Evolutionary conservation across 257 asterid species (phyloP).

Genomic region (Scutellaria galericulata): DNA sequence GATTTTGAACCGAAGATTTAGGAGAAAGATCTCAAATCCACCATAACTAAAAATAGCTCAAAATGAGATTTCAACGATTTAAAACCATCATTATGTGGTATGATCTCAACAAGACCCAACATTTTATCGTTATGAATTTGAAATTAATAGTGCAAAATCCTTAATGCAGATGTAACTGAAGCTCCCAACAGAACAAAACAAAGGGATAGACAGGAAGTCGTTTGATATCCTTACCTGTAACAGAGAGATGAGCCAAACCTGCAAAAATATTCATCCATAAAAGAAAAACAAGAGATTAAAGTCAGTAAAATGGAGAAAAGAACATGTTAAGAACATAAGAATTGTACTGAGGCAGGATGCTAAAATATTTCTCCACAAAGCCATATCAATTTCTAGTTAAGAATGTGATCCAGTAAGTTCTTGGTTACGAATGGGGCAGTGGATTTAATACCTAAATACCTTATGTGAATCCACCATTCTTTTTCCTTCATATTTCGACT

Average conservation of each 20-base stretch:
- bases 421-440: background rate
- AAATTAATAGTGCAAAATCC: background rate
- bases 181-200: background rate
- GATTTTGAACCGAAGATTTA: background rate
- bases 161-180: background rate
- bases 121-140: background rate
- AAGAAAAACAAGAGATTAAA: background rate
- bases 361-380: background rate
- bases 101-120: background rate
- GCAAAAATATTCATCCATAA: constrained; percentile 35
- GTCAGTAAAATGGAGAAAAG: constrained; percentile 29
- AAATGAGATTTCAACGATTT: background rate
- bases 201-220: background rate
- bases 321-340: background rate
- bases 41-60: background rate
- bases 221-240: constrained; percentile 60
- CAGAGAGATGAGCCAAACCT: constrained; percentile 83
- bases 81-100: background rate
- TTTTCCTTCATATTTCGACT: background rate
- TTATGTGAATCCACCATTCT: background rate
- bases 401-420: background rate
- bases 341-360: background rate
- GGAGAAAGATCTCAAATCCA: background rate
- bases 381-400: background rate
- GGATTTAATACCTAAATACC: no score